Percentiles rank a stretch among this genome's conserved stretches.
Evolutionary conservation across 352 stramenopile species (phyloP).

Genomic region (Globisporangium yorkense): DNA sequence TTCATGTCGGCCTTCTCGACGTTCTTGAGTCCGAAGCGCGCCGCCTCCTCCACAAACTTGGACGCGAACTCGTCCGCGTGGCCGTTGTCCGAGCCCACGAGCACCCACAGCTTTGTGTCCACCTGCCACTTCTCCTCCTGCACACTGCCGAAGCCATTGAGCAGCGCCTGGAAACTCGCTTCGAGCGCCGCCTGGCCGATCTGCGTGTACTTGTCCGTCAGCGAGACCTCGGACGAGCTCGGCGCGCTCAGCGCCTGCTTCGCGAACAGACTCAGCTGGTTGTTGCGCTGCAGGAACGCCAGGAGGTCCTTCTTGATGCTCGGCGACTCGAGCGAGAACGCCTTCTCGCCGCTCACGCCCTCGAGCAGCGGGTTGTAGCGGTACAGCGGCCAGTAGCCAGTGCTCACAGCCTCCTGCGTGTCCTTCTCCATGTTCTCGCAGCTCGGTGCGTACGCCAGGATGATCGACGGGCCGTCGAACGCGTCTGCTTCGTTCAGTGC

Average conservation of each 20-base stretch:
- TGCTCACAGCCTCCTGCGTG: constrained; percentile 80
- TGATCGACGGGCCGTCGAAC: constrained; percentile 87
- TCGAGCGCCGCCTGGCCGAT: constrained; percentile 83
- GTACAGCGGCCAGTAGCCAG: constrained; percentile 91
- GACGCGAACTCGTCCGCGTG: constrained; percentile 66
- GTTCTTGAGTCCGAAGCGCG: constrained; percentile 65
- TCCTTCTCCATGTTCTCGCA: constrained; percentile 86
- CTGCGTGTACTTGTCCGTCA: constrained; percentile 65
- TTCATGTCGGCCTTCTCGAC: constrained; percentile 84
- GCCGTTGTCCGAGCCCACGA: constrained; percentile 73
- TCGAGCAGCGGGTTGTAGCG: constrained; percentile 85
- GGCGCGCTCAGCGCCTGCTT: constrained; percentile 56
- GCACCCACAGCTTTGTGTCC: constrained; percentile 69
- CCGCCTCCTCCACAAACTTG: constrained; percentile 66
- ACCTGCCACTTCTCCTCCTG: constrained; percentile 50
- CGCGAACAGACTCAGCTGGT: constrained; percentile 87
- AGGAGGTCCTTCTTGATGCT: constrained; percentile 90
- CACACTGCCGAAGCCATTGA: constrained; percentile 54
- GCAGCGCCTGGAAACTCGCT: constrained; percentile 71
- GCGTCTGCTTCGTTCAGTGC: constrained; percentile 89
- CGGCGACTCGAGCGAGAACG: constrained; percentile 87
- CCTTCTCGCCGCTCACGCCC: constrained; percentile 76
- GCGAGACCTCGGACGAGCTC: constrained; percentile 18
- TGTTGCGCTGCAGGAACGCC: constrained; percentile 86
- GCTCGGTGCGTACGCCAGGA: constrained; percentile 86